Percentiles rank a stretch among this genome's conserved stretches.
Evolutionary conservation across 306 rosid species (phyloP).

Genomic region (Lathyrus sativus): DNA sequence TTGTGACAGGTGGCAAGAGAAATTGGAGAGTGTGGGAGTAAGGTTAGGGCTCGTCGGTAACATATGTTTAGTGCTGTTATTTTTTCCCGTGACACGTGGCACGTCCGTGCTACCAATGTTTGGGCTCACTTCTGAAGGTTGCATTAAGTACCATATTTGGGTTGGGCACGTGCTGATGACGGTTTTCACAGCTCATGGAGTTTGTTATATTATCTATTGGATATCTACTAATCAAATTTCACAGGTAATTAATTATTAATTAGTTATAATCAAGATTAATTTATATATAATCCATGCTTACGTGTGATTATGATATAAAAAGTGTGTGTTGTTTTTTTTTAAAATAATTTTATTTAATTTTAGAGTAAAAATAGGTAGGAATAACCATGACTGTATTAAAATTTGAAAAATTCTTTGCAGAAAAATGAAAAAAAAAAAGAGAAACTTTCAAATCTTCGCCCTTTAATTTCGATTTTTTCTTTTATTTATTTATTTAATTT

Average conservation of each 20-base stretch:
- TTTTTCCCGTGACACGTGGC: slow-evolving; percentile 83
- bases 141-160: slow-evolving; percentile 88
- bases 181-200: slow-evolving; percentile 71
- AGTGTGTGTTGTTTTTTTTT: not conserved
- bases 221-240: slow-evolving; percentile 43
- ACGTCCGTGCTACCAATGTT: slow-evolving; percentile 68
- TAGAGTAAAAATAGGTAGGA: no score
- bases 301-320: not conserved
- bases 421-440: no score
- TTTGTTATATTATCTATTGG: slow-evolving; percentile 54
- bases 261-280: not conserved
- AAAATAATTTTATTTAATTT: no score
- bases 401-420: no score
- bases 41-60: slow-evolving; percentile 59
- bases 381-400: no score
- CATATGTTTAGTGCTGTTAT: slow-evolving; percentile 57
- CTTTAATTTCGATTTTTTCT: no score
- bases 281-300: not conserved
- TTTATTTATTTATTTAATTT: no score
- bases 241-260: slow-evolving; percentile 33
- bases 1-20: slow-evolving; percentile 67
- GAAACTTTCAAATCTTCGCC: no score
- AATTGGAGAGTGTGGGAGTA: slow-evolving; percentile 42
- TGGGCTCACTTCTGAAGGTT: slow-evolving; percentile 72
- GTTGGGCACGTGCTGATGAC: slow-evolving; percentile 65